These are phyloP conservation scores for Pelargonium cotyledonis DNA, from an alignment of 441 rosid genomes.

Conservation along the genomic window DNA sequence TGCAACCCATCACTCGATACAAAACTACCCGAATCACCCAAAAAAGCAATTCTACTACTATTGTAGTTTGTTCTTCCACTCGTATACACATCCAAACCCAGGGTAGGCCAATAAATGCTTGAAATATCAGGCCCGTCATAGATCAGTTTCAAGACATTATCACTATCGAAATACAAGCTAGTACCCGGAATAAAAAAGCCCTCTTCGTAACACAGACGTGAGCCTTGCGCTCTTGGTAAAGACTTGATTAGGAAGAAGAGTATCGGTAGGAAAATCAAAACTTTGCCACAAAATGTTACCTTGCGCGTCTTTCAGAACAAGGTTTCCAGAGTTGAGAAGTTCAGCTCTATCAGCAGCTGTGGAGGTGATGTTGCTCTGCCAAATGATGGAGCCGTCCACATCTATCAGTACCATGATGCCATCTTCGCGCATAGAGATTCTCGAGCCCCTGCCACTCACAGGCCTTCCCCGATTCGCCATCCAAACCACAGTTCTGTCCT, in stretches of 20 bases:
- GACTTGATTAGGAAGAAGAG: conserved; percentile 38
- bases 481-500: conserved; percentile 40
- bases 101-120: conserved; percentile 44
- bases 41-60: conserved; percentile 31
- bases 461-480: conserved; percentile 43
- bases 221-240: conserved; percentile 30
- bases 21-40: conserved; percentile 34
- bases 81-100: background rate
- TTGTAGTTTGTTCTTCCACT: conserved; percentile 31
- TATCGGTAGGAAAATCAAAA: conserved; percentile 44
- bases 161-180: conserved; percentile 32
- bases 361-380: conserved; percentile 31
- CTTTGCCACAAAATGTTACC: conserved; percentile 37
- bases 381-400: conserved; percentile 28
- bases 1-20: conserved; percentile 31
- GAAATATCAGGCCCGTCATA: conserved; percentile 41
- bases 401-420: conserved; percentile 38
- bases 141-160: conserved; percentile 35
- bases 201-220: conserved; percentile 25
- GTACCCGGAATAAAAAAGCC: conserved; percentile 28
- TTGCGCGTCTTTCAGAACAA: conserved; percentile 21
- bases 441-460: conserved; percentile 39
- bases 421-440: conserved; percentile 20
- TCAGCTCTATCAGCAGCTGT: conserved; percentile 18
- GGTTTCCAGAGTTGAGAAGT: conserved; percentile 39